Evolutionary conservation across 2,329 filamentous ascomycete genomes (phyloP), one percentile per base, ranked within the genome.

Genomic region (Grosmannia serpens): DNA sequence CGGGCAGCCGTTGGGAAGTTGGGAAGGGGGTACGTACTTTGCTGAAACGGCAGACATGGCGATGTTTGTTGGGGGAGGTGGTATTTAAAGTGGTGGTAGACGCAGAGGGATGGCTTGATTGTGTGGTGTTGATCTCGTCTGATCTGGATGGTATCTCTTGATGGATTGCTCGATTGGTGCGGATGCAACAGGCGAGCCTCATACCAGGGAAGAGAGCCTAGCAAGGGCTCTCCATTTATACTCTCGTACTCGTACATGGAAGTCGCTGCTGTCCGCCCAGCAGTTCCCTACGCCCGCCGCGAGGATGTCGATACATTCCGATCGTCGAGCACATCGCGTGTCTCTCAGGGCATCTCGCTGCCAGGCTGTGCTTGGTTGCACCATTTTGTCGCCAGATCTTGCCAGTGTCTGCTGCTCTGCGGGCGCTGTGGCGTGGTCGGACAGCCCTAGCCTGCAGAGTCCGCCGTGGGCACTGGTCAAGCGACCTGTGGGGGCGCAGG

Each of bases 361-460:
- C 41, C 53, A 54, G 35, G 53, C 35, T 44, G 35, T 29, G 53
- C 24, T 20, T 17, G 26, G 38, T 55, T 46, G 35, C 38, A 29
- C 24, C 44, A 56, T 49, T 56, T 46, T 49, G 41, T 22, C 41
- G 41, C 54, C 54, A 29, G 27, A 56, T 56, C 44, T 49, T 35
- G 54, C 22, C 44, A 22, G 22, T 4, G 44, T 56, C 44, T 29
- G n/a, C 15, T 56, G 54, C 44, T 51, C 26, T 20, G 24, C 22
- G 13, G 47, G 13, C 47, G 22, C 53, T 31, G 54, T 56, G 54
- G 54, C 54, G 54, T 56, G 54, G 54, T 56, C 41, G 13, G 58
- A 85, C 53, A 26, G n/a, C 22, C 46, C 46, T 49, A 22, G 35
- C 35, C 41, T 44, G 41, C 8, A 17, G 2, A 20, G 41, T 7